Evolutionary conservation across 2,329 filamentous ascomycete genomes (phyloP).

Genomic region (Aspergillus sclerotialis): DNA sequence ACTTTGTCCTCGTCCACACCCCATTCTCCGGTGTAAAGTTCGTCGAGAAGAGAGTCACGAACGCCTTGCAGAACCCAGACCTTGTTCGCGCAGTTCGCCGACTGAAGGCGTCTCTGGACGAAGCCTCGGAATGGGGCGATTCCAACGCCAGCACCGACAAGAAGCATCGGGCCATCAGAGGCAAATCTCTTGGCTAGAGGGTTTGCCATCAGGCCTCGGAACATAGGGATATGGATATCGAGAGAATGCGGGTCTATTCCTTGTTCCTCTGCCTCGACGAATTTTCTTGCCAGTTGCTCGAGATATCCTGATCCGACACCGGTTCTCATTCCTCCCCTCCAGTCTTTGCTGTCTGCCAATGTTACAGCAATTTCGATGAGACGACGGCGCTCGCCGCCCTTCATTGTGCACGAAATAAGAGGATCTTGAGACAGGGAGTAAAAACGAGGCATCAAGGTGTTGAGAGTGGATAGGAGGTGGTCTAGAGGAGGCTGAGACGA

Average conservation of each 20-base stretch:
- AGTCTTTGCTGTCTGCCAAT: constrained; percentile 79
- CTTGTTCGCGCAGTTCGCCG: constrained; percentile 94
- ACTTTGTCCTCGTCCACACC: constrained; percentile 85
- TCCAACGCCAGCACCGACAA: constrained; percentile 93
- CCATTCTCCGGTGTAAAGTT: constrained; percentile 95
- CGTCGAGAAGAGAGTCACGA: constrained; percentile 88
- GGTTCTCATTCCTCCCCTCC: constrained; percentile 64
- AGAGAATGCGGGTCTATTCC: constrained; percentile 47
- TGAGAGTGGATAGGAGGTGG: constrained; percentile 69
- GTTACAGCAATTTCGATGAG: constrained; percentile 96
- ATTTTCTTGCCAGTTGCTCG: constrained; percentile 70
- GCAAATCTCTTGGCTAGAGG: constrained; percentile 87
- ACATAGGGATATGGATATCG: constrained; percentile 84
- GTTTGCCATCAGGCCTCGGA: constrained; percentile 96
- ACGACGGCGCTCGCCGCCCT: constrained; percentile 64
- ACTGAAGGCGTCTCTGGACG: constrained; percentile 86
- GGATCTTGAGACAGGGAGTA: constrained; percentile 98
- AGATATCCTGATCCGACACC: constrained; percentile 92
- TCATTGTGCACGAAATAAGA: constrained; percentile 64
- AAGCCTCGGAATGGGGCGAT: constrained; percentile 97
- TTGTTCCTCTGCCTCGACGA: constrained; percentile 59
- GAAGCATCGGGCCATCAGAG: constrained; percentile 90
- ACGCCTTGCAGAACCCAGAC: constrained; percentile 95
- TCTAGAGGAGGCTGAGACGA: constrained; percentile 84
- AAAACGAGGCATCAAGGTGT: constrained; percentile 92